Base-by-base conservation (phyloP, 495 filamentous ascomycete genomes). In the Ascodesmis nigricans region DNA sequence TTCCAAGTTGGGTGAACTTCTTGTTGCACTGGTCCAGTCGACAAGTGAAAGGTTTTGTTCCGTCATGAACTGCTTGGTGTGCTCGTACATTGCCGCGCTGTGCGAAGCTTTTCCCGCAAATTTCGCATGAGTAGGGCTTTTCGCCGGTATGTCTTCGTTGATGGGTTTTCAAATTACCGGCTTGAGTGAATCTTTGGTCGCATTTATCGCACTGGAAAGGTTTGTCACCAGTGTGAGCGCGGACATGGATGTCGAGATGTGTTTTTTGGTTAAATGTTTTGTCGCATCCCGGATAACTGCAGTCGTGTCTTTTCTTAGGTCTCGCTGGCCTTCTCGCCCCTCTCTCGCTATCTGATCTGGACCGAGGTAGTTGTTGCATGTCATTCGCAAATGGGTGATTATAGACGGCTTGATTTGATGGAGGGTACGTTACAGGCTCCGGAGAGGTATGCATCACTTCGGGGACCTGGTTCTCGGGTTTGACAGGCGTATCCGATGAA, bases 181-280 rank as follows among this genome's bases (percentile, higher is more conserved):
- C 64, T 44, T 91, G 81, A 21, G 77, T 83, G 53, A 91, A 91
- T 21, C 69, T 66, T 49, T 77, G 71, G 19, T 73, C 74, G 55
- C 81, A 91, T 2, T 67, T 63, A 14, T 65, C 42, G 77, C 71
- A 47, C 65, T 67, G 58, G 80, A 83, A 92, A 40, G 84, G 84
- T 42, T 81, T 80, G 30, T 81, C 69, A 13, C 84, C 84, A 2
- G 83, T 91, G 48, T 95, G 84, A 5, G 81, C 74, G 47, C 84
- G 67, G 28, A 65, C 75, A 47, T 95, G 84, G 23, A 90, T 93
- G 39, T 91, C 80, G 23, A 92, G 64, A 51, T 93, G 82, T 2
- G 83, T 93, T 55, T 84, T 91, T 52, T 95, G 84, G 36, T 70
- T 69, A 55, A 91, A 92, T 41, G 62, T 68, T 58, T 87, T 91